phyloP scores from a whole-genome alignment of 306 rosid genomes.

The Cicer yamashitae region DNA sequence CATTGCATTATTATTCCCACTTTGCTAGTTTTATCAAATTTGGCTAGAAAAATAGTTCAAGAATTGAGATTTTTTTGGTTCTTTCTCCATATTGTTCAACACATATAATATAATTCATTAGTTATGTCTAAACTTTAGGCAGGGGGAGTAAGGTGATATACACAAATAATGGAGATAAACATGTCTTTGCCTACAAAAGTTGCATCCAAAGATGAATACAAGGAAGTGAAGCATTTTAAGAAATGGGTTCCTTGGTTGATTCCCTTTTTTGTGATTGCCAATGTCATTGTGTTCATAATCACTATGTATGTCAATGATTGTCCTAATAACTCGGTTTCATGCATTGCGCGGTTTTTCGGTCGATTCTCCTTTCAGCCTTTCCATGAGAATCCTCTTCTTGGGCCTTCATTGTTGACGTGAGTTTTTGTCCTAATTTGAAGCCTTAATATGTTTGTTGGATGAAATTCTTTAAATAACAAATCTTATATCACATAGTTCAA shows the following conservation, averaged over 20 bases:
- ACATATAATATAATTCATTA: neutral
- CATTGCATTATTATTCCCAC: constrained; percentile 25
- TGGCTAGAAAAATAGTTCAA: constrained; percentile 24
- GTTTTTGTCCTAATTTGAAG: constrained; percentile 25
- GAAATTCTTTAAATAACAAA: too few relatives aligned
- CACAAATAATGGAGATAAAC: constrained; percentile 50
- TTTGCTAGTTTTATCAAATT: constrained; percentile 31
- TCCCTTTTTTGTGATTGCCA: constrained; percentile 71
- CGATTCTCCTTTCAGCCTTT: constrained; percentile 92
- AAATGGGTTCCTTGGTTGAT: constrained; percentile 87
- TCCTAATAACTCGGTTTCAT: constrained; percentile 73
- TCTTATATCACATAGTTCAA: too few relatives aligned
- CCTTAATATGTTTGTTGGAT: too few relatives aligned
- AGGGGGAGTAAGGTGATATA: constrained; percentile 48
- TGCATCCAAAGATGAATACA: constrained; percentile 42
- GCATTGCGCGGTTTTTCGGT: constrained; percentile 74
- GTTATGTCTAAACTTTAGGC: constrained; percentile 47
- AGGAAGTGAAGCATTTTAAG: constrained; percentile 69
- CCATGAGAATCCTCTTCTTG: constrained; percentile 90
- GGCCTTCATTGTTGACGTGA: constrained; percentile 85
- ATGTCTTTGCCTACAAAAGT: constrained; percentile 45
- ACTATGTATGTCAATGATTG: constrained; percentile 93
- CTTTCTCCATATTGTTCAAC: neutral
- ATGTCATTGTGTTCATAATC: constrained; percentile 58
- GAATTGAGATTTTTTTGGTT: neutral